A percentile compares a stretch with the other conserved stretches of the same genome.
Conservation (phyloP, 768 basidiomycete genomes). For the Arthromyces matolae region DNA sequence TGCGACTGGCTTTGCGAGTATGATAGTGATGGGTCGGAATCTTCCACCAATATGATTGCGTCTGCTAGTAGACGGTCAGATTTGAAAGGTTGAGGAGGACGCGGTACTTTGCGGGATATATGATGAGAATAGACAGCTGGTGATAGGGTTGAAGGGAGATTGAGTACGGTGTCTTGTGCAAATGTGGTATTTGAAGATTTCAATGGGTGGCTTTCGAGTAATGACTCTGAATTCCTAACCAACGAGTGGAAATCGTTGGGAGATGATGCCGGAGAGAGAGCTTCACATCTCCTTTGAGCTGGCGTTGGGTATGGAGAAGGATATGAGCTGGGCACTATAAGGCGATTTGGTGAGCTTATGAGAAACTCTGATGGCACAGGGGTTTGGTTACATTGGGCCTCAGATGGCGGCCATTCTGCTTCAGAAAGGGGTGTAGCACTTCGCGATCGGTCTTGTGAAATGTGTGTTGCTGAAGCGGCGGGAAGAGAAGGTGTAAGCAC, state of each 20-base stretch:
- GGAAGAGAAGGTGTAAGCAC: slow-evolving; percentile 7
- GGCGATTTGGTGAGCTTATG: slow-evolving; percentile 1
- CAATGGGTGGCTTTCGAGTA: slow-evolving; percentile 8
- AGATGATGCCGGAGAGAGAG: no score
- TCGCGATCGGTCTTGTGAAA: slow-evolving; percentile 9
- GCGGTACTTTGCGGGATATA: slow-evolving; percentile 44
- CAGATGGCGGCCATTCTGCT: slow-evolving; percentile 15
- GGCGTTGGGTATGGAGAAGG: slow-evolving; percentile 32
- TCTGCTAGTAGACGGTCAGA: slow-evolving; percentile 26
- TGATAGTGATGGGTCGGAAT: slow-evolving; percentile 49
- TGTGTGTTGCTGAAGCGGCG: not conserved
- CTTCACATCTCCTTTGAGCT: no score
- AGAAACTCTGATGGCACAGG: not conserved
- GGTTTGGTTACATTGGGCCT: not conserved
- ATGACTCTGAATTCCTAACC: not conserved
- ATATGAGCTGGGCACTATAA: slow-evolving; percentile 15
- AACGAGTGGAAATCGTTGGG: not conserved
- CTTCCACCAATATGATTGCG: slow-evolving; percentile 47
- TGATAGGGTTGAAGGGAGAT: slow-evolving; percentile 1
- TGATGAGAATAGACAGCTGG: slow-evolving; percentile 16
- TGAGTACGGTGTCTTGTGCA: slow-evolving; percentile 12
- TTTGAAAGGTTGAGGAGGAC: slow-evolving; percentile 33
- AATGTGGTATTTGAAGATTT: slow-evolving; percentile 1
- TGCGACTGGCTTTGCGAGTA: slow-evolving; percentile 33
- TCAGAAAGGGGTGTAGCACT: slow-evolving; percentile 17